phyloP scores from a whole-genome alignment of 768 basidiomycete species.

The Podaxis sp. region DNA sequence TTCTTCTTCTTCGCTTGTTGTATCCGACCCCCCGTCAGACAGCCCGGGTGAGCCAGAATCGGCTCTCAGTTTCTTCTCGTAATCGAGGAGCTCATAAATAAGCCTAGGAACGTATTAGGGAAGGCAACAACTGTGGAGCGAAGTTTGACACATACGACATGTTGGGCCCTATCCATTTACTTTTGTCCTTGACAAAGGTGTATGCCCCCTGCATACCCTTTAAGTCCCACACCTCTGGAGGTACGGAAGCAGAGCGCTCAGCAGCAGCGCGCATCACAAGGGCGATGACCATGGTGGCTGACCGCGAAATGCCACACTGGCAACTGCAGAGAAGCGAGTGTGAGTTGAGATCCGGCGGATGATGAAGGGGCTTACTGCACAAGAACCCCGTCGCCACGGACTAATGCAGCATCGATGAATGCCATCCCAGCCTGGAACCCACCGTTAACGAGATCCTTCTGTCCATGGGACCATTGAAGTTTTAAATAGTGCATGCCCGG shows the following conservation, averaged over 20 bases:
- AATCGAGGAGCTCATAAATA: conserved; percentile 91
- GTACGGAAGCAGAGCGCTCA: conserved; percentile 56
- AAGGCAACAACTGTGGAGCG: conserved; percentile 13
- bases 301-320: conserved; percentile 91
- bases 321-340: conserved; percentile 48
- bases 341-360: conserved; percentile 15
- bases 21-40: conserved; percentile 31
- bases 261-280: conserved; percentile 92
- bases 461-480: conserved; percentile 92
- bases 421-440: conserved; percentile 80
- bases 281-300: conserved; percentile 86
- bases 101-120: conserved; percentile 44
- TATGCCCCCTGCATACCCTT: conserved; percentile 91
- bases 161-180: conserved; percentile 85
- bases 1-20: conserved; percentile 67
- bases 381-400: conserved; percentile 74
- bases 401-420: conserved; percentile 74
- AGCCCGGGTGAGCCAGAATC: conserved; percentile 49
- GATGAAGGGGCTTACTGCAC: conserved; percentile 62
- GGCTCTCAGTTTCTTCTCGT: conserved; percentile 69
- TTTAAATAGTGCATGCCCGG: conserved; percentile 86
- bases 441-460: conserved; percentile 74
- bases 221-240: conserved; percentile 71
- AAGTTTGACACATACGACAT: conserved; percentile 71
- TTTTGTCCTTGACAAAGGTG: conserved; percentile 85